These are phyloP conservation scores for Grosmannia clavigera DNA, from an alignment of 2,329 filamentous ascomycete species.

Conservation along the genomic window DNA sequence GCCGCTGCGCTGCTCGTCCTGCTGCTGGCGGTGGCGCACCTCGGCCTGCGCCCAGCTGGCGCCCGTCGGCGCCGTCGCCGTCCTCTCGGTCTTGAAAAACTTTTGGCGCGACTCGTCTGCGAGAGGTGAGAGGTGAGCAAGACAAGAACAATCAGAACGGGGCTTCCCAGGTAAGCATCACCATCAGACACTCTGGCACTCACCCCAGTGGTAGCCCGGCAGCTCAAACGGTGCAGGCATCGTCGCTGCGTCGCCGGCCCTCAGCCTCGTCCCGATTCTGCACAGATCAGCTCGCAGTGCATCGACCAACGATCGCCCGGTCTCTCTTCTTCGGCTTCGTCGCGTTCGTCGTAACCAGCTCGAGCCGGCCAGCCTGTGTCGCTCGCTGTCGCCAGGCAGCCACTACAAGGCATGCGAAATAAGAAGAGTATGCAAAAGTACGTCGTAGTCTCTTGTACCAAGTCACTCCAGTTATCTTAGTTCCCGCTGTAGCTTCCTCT, in stretches of 20 bases:
- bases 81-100: conserved; percentile 53
- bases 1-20: background rate
- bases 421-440: too few species aligned
- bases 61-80: conserved; percentile 31
- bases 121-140: too few species aligned
- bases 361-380: too few species aligned
- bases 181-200: background rate
- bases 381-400: too few species aligned
- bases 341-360: too few species aligned
- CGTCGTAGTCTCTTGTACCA: too few species aligned
- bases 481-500: too few species aligned
- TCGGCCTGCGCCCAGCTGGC: conserved; percentile 39
- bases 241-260: background rate
- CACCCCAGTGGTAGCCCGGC: conserved; percentile 45
- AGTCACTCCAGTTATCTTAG: too few species aligned
- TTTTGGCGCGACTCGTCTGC: conserved; percentile 43
- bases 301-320: background rate
- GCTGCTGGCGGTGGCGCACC: background rate
- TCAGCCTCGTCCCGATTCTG: conserved; percentile 1
- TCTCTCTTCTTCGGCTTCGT: too few species aligned
- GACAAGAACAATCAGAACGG: too few species aligned
- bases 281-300: background rate
- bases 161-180: too few species aligned
- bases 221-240: conserved; percentile 22
- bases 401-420: too few species aligned